phyloP scores from a whole-genome alignment of 495 filamentous ascomycete genomes.

The Letharia lupina region DNA sequence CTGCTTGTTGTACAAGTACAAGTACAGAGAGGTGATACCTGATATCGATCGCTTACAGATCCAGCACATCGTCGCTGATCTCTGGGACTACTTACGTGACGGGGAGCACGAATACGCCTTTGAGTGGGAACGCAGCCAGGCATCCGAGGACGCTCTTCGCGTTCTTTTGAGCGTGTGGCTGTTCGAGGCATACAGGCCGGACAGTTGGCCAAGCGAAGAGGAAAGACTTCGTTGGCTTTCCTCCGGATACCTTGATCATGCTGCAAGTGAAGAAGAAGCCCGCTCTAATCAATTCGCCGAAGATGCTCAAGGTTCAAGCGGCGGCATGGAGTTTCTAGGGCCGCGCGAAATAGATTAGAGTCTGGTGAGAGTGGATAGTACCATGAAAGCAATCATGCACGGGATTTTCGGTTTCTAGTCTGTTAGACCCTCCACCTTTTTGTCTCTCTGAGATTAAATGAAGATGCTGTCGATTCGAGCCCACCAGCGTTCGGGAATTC shows the following conservation, averaged over 20 bases:
- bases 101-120: conserved; percentile 4
- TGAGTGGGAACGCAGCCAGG: conserved; percentile 1
- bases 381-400: background rate
- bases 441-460: too few species aligned
- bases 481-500: too few species aligned
- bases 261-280: background rate
- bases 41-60: background rate
- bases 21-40: background rate
- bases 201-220: background rate
- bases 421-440: too few species aligned
- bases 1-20: conserved; percentile 8
- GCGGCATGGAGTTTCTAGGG: background rate
- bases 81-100: background rate
- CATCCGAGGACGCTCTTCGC: background rate
- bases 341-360: background rate
- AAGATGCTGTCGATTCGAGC: too few species aligned
- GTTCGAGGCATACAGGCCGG: background rate
- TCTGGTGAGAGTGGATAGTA: background rate
- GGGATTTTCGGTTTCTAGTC: too few species aligned
- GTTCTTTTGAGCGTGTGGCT: background rate
- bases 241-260: background rate
- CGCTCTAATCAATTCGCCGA: background rate
- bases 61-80: background rate
- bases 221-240: background rate
- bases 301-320: background rate